Percentiles rank a stretch among this genome's conserved stretches.
Conservation (phyloP, 2,329 filamentous ascomycete genomes). For the Teratosphaeriaceae sp. region DNA sequence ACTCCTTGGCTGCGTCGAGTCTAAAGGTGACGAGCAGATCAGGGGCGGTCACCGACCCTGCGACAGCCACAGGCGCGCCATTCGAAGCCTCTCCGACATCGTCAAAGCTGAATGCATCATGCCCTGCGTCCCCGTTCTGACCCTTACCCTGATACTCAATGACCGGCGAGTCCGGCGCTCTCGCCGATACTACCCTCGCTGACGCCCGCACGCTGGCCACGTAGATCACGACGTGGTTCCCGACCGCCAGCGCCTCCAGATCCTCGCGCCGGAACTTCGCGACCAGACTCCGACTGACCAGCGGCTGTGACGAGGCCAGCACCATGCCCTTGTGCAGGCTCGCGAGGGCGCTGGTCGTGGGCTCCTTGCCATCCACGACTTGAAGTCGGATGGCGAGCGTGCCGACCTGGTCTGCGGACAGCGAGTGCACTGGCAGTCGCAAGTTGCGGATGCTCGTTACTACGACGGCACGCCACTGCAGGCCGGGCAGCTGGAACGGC, state of each 20-base stretch:
- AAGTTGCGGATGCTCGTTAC: constrained; percentile 86
- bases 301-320: constrained; percentile 54
- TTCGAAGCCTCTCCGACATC: constrained; percentile 15
- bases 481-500: constrained; percentile 27
- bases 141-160: neutral
- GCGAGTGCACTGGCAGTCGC: constrained; percentile 68
- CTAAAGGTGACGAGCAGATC: constrained; percentile 56
- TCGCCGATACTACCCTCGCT: constrained; percentile 58
- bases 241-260: constrained; percentile 56
- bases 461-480: constrained; percentile 72
- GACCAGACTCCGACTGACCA: constrained; percentile 43
- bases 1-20: constrained; percentile 63
- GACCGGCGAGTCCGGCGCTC: constrained; percentile 23
- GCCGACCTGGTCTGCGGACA: constrained; percentile 78
- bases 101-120: constrained; percentile 21
- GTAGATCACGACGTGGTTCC: constrained; percentile 73
- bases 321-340: constrained; percentile 74
- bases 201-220: constrained; percentile 79
- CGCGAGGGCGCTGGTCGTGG: constrained; percentile 26
- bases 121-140: constrained; percentile 13
- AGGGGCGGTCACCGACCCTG: constrained; percentile 11
- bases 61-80: neutral
- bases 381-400: constrained; percentile 70
- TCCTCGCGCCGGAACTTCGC: constrained; percentile 63
- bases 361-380: constrained; percentile 15